A percentile compares a stretch with the other conserved stretches of the same genome.
Evolutionary conservation across 2,329 filamentous ascomycete species (phyloP).

Genomic region (Trichoderma sp.): DNA sequence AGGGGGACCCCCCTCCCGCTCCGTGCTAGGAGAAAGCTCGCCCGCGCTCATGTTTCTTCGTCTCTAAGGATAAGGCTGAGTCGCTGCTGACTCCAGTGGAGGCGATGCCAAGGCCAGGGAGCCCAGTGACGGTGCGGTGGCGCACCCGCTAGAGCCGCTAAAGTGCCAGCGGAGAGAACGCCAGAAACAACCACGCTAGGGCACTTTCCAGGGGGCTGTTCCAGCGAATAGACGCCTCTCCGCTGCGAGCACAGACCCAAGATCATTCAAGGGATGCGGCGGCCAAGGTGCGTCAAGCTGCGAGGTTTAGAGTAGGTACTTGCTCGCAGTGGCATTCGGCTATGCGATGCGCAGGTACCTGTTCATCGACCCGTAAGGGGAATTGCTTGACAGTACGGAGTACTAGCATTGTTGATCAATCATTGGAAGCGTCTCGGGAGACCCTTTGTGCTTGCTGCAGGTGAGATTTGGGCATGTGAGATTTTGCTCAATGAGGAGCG

Average conservation of each 20-base stretch:
- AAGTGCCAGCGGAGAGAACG: constrained; percentile 12
- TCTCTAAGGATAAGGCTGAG: constrained; percentile 7
- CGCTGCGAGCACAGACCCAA: background rate
- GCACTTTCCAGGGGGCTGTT: background rate
- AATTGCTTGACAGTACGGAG: background rate
- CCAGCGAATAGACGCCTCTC: constrained; percentile 3
- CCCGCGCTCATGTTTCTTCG: background rate
- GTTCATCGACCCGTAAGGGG: background rate
- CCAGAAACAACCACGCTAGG: constrained; percentile 6
- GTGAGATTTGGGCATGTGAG: constrained; percentile 14
- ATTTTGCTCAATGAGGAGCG: background rate
- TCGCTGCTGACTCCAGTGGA: constrained; percentile 1
- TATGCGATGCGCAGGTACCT: background rate
- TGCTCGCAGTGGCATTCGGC: background rate
- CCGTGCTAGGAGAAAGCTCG: too few relatives aligned
- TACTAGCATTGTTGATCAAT: background rate
- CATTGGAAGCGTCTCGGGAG: background rate
- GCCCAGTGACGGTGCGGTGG: constrained; percentile 10
- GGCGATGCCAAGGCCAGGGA: constrained; percentile 17
- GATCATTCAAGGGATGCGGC: background rate
- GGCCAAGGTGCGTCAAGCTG: background rate
- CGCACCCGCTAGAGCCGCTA: constrained; percentile 14
- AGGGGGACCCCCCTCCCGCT: background rate
- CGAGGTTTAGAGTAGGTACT: background rate
- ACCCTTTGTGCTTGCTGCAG: background rate